Evolutionary conservation across 202 grass and related monocot species (phyloP), one percentile per base, ranked within the genome.

Genomic region (Carex sylvatica): DNA sequence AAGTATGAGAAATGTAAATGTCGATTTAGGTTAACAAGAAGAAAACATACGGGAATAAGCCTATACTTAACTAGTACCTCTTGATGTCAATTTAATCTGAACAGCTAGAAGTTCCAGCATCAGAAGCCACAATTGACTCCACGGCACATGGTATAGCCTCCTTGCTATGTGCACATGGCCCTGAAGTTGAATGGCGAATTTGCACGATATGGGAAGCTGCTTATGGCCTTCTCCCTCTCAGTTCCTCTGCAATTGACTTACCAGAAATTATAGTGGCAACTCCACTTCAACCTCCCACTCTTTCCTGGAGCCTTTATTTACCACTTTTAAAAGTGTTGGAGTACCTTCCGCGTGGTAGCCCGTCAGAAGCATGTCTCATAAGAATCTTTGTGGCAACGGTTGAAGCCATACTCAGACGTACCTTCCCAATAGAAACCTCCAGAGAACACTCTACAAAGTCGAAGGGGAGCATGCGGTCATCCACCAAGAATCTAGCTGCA

Each of bases 131-230:
- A 78, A 93, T 96, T 65, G 96, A 99, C 80, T 93, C 96, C 16
- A 99, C 96, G 2, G 96, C 96, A 67, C 96, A 99, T 92, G 96
- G 96, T 67, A 99, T 99, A 86, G 96, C 96, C 84, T 99, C 96
- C 3, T 65, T 99, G 92, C 67, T 99, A 22, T 96, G 96, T 19
- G 93, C 96, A 84, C 96, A 99, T 88, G 96, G 96, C n/a, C 93
- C 96, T 72, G 96, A 99, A 85, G 96, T 99, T 82, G 96, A 99
- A 70, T 99, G 96, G 96, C 89, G 96, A 95, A 99, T 99, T 79
- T 99, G 96, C 86, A 93, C 96, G 33, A 99, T 99, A 56, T 99
- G 96, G 96, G 96, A 99, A 87, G 96, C 93, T 82, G 96, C 94
- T 40, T 97, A 97, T 92, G 94, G 94, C 74, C 90, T 97, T 85